phyloP scores from a whole-genome alignment of 2,329 filamentous ascomycete genomes.

The Penicillium capsulatum region DNA sequence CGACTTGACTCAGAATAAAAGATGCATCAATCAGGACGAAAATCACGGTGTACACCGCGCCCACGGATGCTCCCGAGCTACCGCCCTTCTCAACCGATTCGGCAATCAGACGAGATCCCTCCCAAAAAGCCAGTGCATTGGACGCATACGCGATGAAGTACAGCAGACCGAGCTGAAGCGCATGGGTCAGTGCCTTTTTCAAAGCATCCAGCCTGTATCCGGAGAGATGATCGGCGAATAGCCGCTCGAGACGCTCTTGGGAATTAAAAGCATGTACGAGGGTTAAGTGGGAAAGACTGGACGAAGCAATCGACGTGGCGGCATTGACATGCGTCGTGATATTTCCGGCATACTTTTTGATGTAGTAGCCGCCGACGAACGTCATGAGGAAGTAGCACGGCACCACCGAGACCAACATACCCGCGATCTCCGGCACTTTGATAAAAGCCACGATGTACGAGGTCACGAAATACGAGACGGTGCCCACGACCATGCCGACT shows the following conservation, averaged over 20 bases:
- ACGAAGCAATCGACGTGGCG: conserved; percentile 60
- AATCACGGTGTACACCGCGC: conserved; percentile 37
- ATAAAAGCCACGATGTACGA: conserved; percentile 65
- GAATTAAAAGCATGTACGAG: conserved; percentile 63
- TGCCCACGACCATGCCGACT: conserved; percentile 61
- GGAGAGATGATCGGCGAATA: conserved; percentile 52
- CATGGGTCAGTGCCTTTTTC: conserved; percentile 55
- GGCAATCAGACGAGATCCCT: conserved; percentile 56
- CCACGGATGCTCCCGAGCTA: conserved; percentile 26
- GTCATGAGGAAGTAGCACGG: conserved; percentile 60
- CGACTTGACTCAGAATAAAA: conserved; percentile 37
- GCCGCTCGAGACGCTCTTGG: conserved; percentile 54
- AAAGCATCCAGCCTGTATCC: conserved; percentile 51
- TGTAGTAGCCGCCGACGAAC: conserved; percentile 51
- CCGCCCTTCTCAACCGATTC: conserved; percentile 20
- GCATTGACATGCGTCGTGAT: conserved; percentile 52
- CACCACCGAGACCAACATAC: conserved; percentile 59
- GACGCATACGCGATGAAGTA: conserved; percentile 66
- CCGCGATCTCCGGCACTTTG: conserved; percentile 59
- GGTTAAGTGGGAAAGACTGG: conserved; percentile 56
- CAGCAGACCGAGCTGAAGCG: conserved; percentile 55
- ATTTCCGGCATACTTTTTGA: conserved; percentile 46
- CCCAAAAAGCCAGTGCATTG: conserved; percentile 65
- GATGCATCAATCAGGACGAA: conserved; percentile 38
- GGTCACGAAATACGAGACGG: conserved; percentile 61